Base-by-base conservation (phyloP, 2,329 filamentous ascomycete species). In the Verticillium nonalfalfae region DNA sequence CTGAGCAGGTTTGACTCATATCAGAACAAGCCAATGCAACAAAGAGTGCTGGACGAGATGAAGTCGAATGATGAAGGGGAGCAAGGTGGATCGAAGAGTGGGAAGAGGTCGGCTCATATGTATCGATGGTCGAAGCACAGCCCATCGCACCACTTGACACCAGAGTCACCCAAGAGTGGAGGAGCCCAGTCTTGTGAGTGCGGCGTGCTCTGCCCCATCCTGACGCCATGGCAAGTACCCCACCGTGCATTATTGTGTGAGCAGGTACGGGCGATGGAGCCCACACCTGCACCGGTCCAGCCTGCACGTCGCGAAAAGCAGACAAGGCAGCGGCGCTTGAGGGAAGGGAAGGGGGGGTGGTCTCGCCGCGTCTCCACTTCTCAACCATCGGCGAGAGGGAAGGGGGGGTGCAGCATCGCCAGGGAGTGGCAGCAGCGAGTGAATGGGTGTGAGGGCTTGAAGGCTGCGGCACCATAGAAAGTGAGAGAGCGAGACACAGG, bases 71-170 rank as follows among this genome's bases (percentile, higher is more conserved):
- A 64, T 65, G 63, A 39, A 56, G 57, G 60, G 39, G 21, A 40
- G 21, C 2, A 39, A 39, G 21, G 54, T 62, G 62, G 63, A 65
- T 61, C 59, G 63, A 64, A 57, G 57, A 60, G 60, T 61, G 62
- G 63, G 61, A 64, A 58, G 57, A 64, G 61, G 63, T 65, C 63
- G 59, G 62, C 63, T 64, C 63, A 65, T 65, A 64, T 65, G 63
- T 65, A 65, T 65, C 60, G 57, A 64, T 64, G 60, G 62, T 65
- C 60, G 45, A 52, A 65, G 63, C 63, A 65, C 62, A 64, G 63
- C 63, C 60, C 60, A 60, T 52, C 18, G 45, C 45, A 52, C 45
- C 45, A 52, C 45, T 52, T 52, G 45, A 52, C 45, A 52, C 45
- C 45, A 52, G n/a, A 13, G n/a, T 52, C 45, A 52, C 63, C 63